Evolutionary conservation across 1,139 yeast genomes (phyloP), one percentile per base, ranked within the genome.

Genomic region (Candida sojae): DNA sequence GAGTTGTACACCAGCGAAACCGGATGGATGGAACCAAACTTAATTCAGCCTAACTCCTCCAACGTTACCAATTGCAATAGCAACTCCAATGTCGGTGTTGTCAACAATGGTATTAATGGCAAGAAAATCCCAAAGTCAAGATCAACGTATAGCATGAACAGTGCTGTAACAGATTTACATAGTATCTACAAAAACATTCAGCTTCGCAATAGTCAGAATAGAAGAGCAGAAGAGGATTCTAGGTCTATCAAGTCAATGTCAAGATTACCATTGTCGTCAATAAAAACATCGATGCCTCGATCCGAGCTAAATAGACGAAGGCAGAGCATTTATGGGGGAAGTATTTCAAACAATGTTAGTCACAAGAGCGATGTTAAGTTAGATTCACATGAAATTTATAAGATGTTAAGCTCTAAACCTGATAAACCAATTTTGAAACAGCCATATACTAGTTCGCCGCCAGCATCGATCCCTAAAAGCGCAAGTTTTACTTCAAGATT

Each of bases 21-120:
- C 40, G 73, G 71, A 48, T 74, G 80, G 79, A 73, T 73, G 77
- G 79, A 74, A 46, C 76, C 77, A 6, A 62, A 58, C 39, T 47
- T 51, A 21, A 45, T 35, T 48, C 48, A 42, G 21, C 43, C 46
- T 13, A 25, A 11, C 37, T 4, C 23, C 32, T 9, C 21, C 21
- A 37, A 23, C 43, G 36, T 30, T 36, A 5, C 34, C 12, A 36
- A 11, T 25, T 11, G 7, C 29, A 23, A 7, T 23, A 33, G 6
- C 40, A 17, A 17, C 21, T 17, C 21, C 21, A 25, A 43, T n/a
- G 8, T 13, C 6, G 8, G 25, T 23, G 11, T 23, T 40, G 21
- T 5, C n/a, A 23, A 23, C n/a, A 38, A 39, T 42, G 33, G 31
- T 5, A 29, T 21, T 13, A 35, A 23, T 28, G 10, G 40, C 12